Conservation (phyloP, 331 rosid genomes). For the Malus hybrid region DNA sequence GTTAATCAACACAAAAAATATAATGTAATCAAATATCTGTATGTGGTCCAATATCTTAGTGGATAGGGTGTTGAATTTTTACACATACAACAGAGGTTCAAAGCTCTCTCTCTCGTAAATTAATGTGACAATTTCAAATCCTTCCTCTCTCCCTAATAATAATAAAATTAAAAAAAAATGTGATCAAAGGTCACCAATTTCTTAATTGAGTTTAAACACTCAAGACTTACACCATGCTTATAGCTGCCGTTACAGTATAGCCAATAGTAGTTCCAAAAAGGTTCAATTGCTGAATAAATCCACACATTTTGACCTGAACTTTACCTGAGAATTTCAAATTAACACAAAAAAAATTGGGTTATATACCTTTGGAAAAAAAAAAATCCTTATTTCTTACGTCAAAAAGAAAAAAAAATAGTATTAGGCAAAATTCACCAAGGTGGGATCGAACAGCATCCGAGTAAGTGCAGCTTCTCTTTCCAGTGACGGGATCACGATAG, state of each 20-base stretch:
- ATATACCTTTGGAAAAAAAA: neutral
- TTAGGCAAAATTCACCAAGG: constrained; percentile 30
- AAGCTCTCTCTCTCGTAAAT: no score
- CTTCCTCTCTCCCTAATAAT: neutral
- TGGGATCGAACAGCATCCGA: constrained; percentile 51
- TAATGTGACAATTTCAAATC: no score
- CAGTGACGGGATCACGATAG: constrained; percentile 50
- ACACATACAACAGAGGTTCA: no score
- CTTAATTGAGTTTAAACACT: neutral
- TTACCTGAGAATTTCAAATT: constrained; percentile 30
- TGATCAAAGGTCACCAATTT: neutral
- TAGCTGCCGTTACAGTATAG: constrained; percentile 55
- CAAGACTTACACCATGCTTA: constrained; percentile 52
- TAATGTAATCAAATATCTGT: no score
- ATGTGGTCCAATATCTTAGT: neutral
- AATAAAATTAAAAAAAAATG: neutral
- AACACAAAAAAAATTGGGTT: neutral
- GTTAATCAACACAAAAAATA: constrained; percentile 4
- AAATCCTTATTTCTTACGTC: neutral
- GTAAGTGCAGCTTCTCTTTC: constrained; percentile 69
- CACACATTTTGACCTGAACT: constrained; percentile 46
- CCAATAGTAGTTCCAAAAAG: constrained; percentile 55
- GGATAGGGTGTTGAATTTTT: no score
- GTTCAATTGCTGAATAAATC: constrained; percentile 44
- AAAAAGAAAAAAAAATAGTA: neutral